Base-by-base conservation (phyloP, 1,284 basidiomycete genomes). In the Leucoagaricus sp. region DNA sequence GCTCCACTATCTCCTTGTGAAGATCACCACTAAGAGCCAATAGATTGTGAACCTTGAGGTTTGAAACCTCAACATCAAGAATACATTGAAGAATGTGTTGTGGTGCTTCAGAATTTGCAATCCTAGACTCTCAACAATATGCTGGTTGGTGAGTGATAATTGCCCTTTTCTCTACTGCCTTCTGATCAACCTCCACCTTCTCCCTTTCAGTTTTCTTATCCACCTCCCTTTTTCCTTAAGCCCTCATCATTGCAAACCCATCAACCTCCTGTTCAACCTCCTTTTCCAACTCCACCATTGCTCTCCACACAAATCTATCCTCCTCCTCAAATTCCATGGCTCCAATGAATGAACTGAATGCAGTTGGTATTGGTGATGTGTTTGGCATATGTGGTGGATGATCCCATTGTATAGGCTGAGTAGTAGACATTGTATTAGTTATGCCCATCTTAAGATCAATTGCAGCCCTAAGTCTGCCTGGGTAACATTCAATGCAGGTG, bases 21-120 rank as follows among this genome's bases (percentile, higher is more conserved):
- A 66, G 44, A 9, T 54, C 64, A 48, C 53, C 48, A 25, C 64
- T 66, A 21, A 65, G 38, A 2, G 60, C 26, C 0, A 67, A n/a
- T 0, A 65, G 33, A 7, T 66, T 59, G 0, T 49, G 15, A 0
- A 67, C 45, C 0, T 46, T 58, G 1, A 67, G 1, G 2, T 53
- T 53, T 0, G 58, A 58, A 0, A 67, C 25, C 0, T 49, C n/a
- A 0, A 41, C 45, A 1, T 58, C n/a, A 0, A 65, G 51, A 12
- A 66, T 61, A 0, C 25, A 0, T 3, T 59, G 8, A 5, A 52
- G 29, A 0, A 65, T 38, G 1, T 34, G 1, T 12, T 46, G 9
- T 12, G 26, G 10, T 13, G 44, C 49, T 19, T 52, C 31, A n/a
- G 44, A 49, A 21, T 57, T 45, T 4, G 31, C 38, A n/a, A 52